Base-by-base conservation (phyloP, 2,329 filamentous ascomycete species). In the Leptosphaerulina australis region DNA sequence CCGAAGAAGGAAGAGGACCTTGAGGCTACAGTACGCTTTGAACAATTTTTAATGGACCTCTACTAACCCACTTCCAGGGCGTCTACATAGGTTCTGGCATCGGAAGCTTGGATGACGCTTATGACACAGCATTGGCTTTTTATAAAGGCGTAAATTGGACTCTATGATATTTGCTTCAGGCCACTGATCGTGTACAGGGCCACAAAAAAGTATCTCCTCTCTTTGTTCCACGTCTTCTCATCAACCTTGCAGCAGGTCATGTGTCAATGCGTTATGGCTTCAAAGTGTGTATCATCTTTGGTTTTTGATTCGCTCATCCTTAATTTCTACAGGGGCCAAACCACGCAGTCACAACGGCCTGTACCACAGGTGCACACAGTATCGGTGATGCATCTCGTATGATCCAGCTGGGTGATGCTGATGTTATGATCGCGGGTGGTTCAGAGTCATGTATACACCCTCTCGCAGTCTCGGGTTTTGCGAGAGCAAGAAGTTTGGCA, bases 371-470 rank as follows among this genome's bases (percentile, higher is more conserved):
- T 9, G 90, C 93, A 1, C 94, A 99, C 75, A 91, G 92, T 1
- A 87, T 99, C 39, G 94, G 93, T 14, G 94, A 99, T 71, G 94
- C 94, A 5, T 87, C 89, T n/a, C 85, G 93, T 14, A 90, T 97
- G 69, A 93, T 99, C 55, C 84, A 88, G n/a, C 87, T 86, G 66
- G 92, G 91, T 5, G 93, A 97, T 69, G 93, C 93, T 35, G 83
- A 96, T 71, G 88, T 97, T 45, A 97, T 99, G 91, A 76, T 99
- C 7, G 91, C 94, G n/a, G 94, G 94, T 31, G 93, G 93, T 21
- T 85, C 93, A 7, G 94, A 99, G 74, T 91, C 93, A 0, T 99
- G 94, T 71, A 93, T 99, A 47, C 93, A 99, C 68, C 94, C 94
- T 8, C 80, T 99, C 33, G 90, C 93, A 1, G 88, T 97, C 60